These are phyloP conservation scores for Marchantia paleacea DNA, from an alignment of 225 moss, liverwort and hornwort species.

Conservation along the genomic window DNA sequence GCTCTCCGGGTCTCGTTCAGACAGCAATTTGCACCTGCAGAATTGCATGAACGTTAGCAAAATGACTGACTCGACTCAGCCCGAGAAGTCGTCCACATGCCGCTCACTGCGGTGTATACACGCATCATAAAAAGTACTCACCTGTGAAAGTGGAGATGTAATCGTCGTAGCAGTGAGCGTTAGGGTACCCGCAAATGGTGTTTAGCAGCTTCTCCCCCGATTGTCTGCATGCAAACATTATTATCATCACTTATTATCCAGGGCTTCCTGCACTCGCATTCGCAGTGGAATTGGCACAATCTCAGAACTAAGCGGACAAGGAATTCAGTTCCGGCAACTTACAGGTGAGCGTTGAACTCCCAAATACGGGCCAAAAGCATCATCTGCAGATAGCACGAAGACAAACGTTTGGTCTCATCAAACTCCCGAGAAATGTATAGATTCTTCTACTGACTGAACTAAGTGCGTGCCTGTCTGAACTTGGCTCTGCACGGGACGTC, in stretches of 20 bases:
- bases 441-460: not conserved
- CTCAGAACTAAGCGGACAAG: not conserved
- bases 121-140: not conserved
- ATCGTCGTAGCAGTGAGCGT: slow-evolving; percentile 25
- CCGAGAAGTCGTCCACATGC: not conserved
- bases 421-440: not conserved
- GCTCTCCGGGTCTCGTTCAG: slow-evolving; percentile 14
- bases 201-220: slow-evolving; percentile 21
- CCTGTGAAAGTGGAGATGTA: slow-evolving; percentile 24
- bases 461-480: not conserved
- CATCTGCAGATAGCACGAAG: slow-evolving; percentile 18
- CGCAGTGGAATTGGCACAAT: not conserved
- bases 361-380: slow-evolving; percentile 30
- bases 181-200: slow-evolving; percentile 22
- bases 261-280: not conserved
- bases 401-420: not conserved
- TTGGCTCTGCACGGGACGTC: not conserved
- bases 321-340: slow-evolving; percentile 3
- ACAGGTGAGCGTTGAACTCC: slow-evolving; percentile 35
- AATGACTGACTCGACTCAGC: not conserved
- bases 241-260: not conserved
- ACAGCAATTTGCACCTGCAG: slow-evolving; percentile 38
- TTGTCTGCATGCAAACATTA: not conserved
- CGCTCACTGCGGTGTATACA: no score
- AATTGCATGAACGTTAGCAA: no score